Evolutionary conservation across 768 basidiomycete genomes (phyloP), one percentile per base, ranked within the genome.

Genomic region (Fomitopsis pulvina): DNA sequence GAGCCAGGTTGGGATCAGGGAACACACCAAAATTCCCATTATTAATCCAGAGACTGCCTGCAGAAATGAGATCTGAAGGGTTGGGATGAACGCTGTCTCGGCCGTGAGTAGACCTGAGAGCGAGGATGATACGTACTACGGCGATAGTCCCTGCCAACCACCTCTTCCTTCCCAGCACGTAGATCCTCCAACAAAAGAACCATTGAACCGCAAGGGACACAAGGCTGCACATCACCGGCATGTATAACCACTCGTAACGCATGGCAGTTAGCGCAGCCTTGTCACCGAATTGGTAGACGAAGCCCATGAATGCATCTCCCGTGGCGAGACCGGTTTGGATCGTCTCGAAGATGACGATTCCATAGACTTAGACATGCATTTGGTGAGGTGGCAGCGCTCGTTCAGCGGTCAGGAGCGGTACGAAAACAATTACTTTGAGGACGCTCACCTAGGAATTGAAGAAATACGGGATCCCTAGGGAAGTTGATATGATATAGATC

Each of bases 141-240:
- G 28, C 4, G 21, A 5, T 22, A 42, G 2, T 20, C 14, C 8
- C 48, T 16, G n/a, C 41, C 10, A 14, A 20, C 8, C 7, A 8
- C 29, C 29, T 30, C 29, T 7, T 8, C 25, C 4, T 47, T 48
- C 47, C 28, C 7, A 56, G 37, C 8, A 49, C 30, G 14, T 20
- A 47, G 28, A 56, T 52, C 11, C 54, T 27, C 39, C 54, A 47
- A 12, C 38, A 37, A 32, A 42, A 56, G 51, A 30, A 52, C 16
- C 12, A 9, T 26, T 56, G 54, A 3, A 56, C 48, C 12, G 38
- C 34, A 1, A 20, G 37, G 8, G 54, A 40, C 16, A 52, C 30
- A 16, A 56, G 10, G 25, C 14, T 48, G 41, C 30, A 24, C 41
- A 47, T 51, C 20, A 55, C 30, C 1, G 20, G 24, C 25, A 47